These are phyloP conservation scores for Trypanosoma scelopori DNA, from an alignment of 208 protist species.

Conservation along the genomic window DNA sequence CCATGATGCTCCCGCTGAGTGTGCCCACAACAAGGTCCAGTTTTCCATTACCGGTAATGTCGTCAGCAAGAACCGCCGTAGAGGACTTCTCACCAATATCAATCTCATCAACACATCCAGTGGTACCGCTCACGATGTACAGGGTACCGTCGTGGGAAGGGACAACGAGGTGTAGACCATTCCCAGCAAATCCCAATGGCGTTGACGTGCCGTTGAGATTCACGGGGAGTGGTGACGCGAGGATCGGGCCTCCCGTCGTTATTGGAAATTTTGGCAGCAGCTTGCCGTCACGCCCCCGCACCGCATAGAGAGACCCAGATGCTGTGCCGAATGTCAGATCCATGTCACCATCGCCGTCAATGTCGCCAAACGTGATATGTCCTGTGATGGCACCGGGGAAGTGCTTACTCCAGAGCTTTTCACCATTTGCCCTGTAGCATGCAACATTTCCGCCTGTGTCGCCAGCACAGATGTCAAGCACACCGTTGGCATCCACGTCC, in stretches of 20 bases:
- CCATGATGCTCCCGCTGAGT: constrained; percentile 84
- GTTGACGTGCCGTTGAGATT: constrained; percentile 46
- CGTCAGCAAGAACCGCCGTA: constrained; percentile 88
- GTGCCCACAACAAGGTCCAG: constrained; percentile 90
- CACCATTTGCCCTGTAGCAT: constrained; percentile 72
- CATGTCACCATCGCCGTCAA: constrained; percentile 86
- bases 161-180: constrained; percentile 75
- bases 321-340: constrained; percentile 88
- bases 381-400: constrained; percentile 67
- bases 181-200: neutral
- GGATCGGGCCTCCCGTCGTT: constrained; percentile 68
- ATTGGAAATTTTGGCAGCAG: constrained; percentile 71
- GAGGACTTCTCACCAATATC: constrained; percentile 92
- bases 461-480: constrained; percentile 82
- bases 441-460: constrained; percentile 86
- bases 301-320: constrained; percentile 80
- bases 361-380: constrained; percentile 83
- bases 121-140: constrained; percentile 77
- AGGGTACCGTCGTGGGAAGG: constrained; percentile 87
- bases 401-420: constrained; percentile 61
- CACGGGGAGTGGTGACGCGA: constrained; percentile 66
- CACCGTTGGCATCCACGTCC: constrained; percentile 84
- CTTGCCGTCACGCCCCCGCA: constrained; percentile 60
- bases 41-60: constrained; percentile 89
- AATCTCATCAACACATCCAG: constrained; percentile 83